These are phyloP conservation scores for Boletus insuetus DNA, from an alignment of 768 basidiomycete species.

Conservation along the genomic window DNA sequence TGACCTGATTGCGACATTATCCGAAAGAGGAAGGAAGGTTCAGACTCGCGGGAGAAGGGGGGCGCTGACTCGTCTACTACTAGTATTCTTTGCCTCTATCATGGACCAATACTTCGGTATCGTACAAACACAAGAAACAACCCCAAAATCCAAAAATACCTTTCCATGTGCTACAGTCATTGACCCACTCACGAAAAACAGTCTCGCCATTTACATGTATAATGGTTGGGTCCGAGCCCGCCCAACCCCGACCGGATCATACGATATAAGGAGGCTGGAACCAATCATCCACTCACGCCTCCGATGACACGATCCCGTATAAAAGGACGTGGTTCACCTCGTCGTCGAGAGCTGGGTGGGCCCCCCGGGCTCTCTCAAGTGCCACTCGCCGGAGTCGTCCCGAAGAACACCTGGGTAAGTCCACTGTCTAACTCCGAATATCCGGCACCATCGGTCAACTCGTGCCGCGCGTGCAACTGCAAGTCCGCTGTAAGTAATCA, in stretches of 20 bases:
- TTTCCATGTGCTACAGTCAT: neutral
- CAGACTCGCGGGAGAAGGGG: constrained; percentile 22
- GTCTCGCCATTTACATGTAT: too few relatives aligned
- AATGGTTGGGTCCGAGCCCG: neutral
- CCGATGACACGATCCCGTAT: constrained; percentile 17
- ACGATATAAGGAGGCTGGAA: neutral
- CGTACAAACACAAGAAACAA: neutral
- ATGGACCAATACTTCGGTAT: too few relatives aligned
- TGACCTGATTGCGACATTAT: neutral
- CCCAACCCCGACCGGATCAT: constrained; percentile 12
- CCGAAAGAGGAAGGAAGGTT: constrained; percentile 28
- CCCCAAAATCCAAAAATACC: neutral
- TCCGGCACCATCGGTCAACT: neutral
- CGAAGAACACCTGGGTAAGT: neutral
- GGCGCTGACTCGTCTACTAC: too few relatives aligned
- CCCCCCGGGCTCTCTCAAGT: neutral
- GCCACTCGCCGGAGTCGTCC: neutral
- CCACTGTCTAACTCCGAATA: neutral
- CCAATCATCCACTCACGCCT: constrained; percentile 14
- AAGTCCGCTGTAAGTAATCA: neutral
- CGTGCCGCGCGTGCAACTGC: neutral
- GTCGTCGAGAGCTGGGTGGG: neutral
- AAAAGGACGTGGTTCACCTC: constrained; percentile 1
- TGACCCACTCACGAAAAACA: constrained; percentile 14
- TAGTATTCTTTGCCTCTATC: too few relatives aligned